Evolutionary conservation across 257 asterid genomes (phyloP), one percentile per base, ranked within the genome.

Genomic region (Apocynum venetum): DNA sequence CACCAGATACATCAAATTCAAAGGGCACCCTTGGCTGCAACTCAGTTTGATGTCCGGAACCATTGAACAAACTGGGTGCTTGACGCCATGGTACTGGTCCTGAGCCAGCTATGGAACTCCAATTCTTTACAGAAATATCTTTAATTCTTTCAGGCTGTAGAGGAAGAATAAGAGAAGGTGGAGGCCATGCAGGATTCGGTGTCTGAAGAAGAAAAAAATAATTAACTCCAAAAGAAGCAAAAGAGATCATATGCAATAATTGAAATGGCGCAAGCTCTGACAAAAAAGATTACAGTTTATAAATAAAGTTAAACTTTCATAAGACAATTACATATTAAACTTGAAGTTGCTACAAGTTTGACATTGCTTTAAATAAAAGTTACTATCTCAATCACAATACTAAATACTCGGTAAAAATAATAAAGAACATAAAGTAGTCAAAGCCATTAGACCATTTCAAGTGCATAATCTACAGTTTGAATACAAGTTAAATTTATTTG

Each of bases 141-240:
- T 93, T 91, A 89, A 86, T 84, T 87, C 90, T 90, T 85, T 93
- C 98, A 80, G 97, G 90, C 63, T 86, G 92, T 46, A 92, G 80
- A 79, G 97, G 92, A 88, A 90, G 93, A 80, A 86, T 85, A 73
- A 86, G 90, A 53, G 97, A 88, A 85, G 99, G 99, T 51, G 97
- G 98, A 31, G 99, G 97, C 98, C 99, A 96, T 6, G 99, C 98
- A 57, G 98, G 99, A 91, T 96, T 96, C 80, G 98, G 98, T 20
- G 97, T 92, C 99, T 96, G 84, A 51, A 83, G 83, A 72, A 61
- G 38, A 73, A 57, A 51, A 53, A 76, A 68, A 68, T 9, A 68
- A 8, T 68, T 68, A 43, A 68, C 12, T 19, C 72, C 14, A 6
- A 67, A 66, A 49, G 76, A 60, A 71, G 2, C 48, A 35, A 73